Evolutionary conservation across 1,284 basidiomycete species (phyloP).

Genomic region (Vanrija sp.): DNA sequence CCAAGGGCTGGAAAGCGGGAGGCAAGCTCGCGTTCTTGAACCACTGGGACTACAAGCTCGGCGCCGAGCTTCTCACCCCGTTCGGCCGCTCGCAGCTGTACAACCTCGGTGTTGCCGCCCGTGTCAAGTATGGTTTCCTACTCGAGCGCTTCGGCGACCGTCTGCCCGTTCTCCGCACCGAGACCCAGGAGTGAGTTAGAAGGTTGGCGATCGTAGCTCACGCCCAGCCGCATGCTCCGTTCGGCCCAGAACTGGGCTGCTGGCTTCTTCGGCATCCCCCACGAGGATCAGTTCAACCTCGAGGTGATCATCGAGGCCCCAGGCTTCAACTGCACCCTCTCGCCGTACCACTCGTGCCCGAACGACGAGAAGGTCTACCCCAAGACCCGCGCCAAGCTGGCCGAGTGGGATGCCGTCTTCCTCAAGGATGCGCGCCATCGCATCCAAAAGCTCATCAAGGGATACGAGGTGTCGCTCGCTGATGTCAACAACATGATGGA

Average conservation of each 20-base stretch:
- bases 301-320: slow-evolving; percentile 49
- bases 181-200: slow-evolving; percentile 47
- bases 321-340: slow-evolving; percentile 53
- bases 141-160: slow-evolving; percentile 44
- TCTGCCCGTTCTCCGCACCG: slow-evolving; percentile 51
- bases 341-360: slow-evolving; percentile 48
- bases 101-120: slow-evolving; percentile 47
- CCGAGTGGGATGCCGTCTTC: slow-evolving; percentile 66
- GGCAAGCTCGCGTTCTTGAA: slow-evolving; percentile 52
- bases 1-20: slow-evolving; percentile 30
- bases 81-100: slow-evolving; percentile 53
- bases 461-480: slow-evolving; percentile 64
- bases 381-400: slow-evolving; percentile 24
- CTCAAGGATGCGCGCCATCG: slow-evolving; percentile 63
- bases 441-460: slow-evolving; percentile 59
- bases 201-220: background rate
- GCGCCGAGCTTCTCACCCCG: slow-evolving; percentile 53
- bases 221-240: slow-evolving; percentile 49
- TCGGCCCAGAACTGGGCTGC: slow-evolving; percentile 52
- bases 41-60: slow-evolving; percentile 52
- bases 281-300: slow-evolving; percentile 49
- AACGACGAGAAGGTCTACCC: slow-evolving; percentile 26
- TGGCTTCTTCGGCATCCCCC: slow-evolving; percentile 51
- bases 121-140: slow-evolving; percentile 49
- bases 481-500: slow-evolving; percentile 56